phyloP scores from a whole-genome alignment of 2,329 filamentous ascomycete genomes.

The Thielaviopsis euricoi region DNA sequence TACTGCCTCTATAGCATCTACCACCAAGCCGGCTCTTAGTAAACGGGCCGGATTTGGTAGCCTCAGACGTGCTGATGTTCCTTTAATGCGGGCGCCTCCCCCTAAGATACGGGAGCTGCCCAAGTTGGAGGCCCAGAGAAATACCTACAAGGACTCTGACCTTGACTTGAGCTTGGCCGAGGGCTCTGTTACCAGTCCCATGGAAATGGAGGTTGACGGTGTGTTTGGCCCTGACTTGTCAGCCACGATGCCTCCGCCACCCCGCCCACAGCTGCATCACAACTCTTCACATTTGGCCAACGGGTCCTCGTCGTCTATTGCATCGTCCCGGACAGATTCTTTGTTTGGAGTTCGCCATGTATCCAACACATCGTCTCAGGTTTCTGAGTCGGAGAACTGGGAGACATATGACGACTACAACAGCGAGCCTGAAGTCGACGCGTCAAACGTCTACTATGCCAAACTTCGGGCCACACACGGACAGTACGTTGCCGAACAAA shows the following conservation, averaged over 20 bases:
- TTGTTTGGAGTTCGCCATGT: conserved; percentile 37
- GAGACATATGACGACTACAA: conserved; percentile 75
- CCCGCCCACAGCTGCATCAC: conserved; percentile 14
- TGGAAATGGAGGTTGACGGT: conserved; percentile 53
- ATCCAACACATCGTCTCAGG: conserved; percentile 41
- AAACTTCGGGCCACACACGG: conserved; percentile 50
- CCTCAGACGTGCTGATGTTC: conserved; percentile 36
- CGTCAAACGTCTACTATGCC: conserved; percentile 63
- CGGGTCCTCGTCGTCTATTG: conserved; percentile 21
- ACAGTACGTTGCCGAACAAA: conserved; percentile 24
- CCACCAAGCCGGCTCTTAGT: conserved; percentile 17
- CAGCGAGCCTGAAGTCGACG: conserved; percentile 60
- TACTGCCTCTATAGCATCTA: too few species aligned
- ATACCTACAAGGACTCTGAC: conserved; percentile 28
- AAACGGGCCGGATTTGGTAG: conserved; percentile 23
- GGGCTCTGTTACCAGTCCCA: conserved; percentile 35
- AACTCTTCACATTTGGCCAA: conserved; percentile 24
- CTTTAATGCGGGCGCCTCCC: conserved; percentile 49
- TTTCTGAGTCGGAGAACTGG: conserved; percentile 89
- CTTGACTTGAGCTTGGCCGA: conserved; percentile 16
- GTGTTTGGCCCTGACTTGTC: conserved; percentile 30
- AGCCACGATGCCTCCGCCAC: not conserved
- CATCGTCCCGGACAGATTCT: conserved; percentile 8
- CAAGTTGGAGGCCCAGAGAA: conserved; percentile 33
- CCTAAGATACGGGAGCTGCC: conserved; percentile 75